Evolutionary conservation across 371 early-diverging fungal species (phyloP), one percentile per base, ranked within the genome.

Genomic region (Parasitella parasitica): DNA sequence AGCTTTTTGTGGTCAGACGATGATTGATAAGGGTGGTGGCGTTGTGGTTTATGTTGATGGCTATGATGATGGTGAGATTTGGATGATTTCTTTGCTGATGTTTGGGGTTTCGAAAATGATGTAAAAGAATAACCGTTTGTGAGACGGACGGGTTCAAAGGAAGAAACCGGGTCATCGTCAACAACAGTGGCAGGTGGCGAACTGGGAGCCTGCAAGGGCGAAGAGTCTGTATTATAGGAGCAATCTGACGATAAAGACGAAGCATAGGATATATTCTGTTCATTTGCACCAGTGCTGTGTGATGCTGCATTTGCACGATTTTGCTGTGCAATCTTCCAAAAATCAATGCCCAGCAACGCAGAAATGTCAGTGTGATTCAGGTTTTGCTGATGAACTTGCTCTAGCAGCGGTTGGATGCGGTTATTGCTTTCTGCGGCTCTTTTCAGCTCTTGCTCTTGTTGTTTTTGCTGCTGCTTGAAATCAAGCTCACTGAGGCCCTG

Each of bases 401-500:
- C 67, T 34, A 67, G 39, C 15, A 46, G 16, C 2, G 67, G 63
- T 12, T 34, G 50, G 1, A 24, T 18, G 16, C 52, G 37, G 30
- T 22, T 18, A 22, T 59, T n/a, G 6, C 48, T 9, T 37, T 55
- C 35, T 12, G 39, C 34, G 5, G 27, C 16, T 38, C 54, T 15
- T 24, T 15, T 35, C 8, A 36, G 9, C 32, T 62, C 50, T 11
- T 68, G 49, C 8, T 51, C 20, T 30, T 61, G 58, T 12, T 68
- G 62, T 9, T 66, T 38, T 66, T 75, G 38, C 41, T 62, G 49
- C 27, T 64, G 52, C 34, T 73, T 48, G 28, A 64, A 64, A 46
- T 61, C 57, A 12, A 75, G 48, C 15, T 78, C 76, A 28, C 59
- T 53, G 6, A 71, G 35, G 0, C 70, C 73, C 66, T 75, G 75